Conservation (phyloP, 2,329 filamentous ascomycete species). For the Microdochium nivale region DNA sequence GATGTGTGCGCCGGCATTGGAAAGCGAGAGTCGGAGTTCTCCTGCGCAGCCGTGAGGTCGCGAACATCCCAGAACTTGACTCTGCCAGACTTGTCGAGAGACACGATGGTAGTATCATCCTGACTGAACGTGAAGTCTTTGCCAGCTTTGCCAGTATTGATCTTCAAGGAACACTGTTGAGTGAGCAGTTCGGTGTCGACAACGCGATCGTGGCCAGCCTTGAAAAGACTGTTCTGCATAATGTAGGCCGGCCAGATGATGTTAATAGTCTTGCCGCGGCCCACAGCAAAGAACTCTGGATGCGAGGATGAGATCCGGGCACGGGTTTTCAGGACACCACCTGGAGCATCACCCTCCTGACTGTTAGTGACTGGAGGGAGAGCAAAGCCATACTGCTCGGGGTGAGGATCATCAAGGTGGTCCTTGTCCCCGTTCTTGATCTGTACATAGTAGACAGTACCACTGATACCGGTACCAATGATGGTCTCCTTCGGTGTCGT, state of each 20-base stretch:
- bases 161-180: constrained; percentile 80
- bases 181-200: constrained; percentile 86
- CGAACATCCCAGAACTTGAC: constrained; percentile 98
- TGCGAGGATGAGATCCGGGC: constrained; percentile 84
- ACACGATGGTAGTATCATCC: constrained; percentile 89
- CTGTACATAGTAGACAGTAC: constrained; percentile 92
- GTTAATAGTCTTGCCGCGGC: constrained; percentile 91
- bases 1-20: constrained; percentile 47
- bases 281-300: constrained; percentile 89
- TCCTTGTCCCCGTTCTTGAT: constrained; percentile 72
- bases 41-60: constrained; percentile 53
- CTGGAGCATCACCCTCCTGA: constrained; percentile 83
- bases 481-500: constrained; percentile 66
- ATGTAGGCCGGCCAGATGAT: constrained; percentile 67
- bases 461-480: constrained; percentile 87
- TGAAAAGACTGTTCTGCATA: constrained; percentile 54
- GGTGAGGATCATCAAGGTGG: constrained; percentile 65
- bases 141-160: constrained; percentile 93
- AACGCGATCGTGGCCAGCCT: constrained; percentile 53
- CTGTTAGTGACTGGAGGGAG: constrained; percentile 72
- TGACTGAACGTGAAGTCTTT: constrained; percentile 98
- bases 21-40: constrained; percentile 39
- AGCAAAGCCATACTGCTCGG: constrained; percentile 80
- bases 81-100: constrained; percentile 90
- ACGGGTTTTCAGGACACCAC: constrained; percentile 89